Base-by-base conservation (phyloP, 805 yeast species). In the Cyberlindnera sargentensis region DNA sequence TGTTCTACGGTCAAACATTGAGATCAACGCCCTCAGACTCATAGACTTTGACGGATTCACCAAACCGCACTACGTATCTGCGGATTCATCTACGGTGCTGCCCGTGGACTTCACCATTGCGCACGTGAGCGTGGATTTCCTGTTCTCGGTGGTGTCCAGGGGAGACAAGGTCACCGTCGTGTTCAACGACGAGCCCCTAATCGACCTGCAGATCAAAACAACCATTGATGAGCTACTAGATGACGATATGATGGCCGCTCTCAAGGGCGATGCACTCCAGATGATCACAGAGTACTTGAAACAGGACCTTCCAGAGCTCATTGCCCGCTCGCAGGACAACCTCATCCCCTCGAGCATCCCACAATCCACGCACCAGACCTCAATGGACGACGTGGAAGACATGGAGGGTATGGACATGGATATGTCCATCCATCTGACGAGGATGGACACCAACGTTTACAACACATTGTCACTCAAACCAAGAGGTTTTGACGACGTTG, bases 141-240 rank as follows among this genome's bases (percentile, higher is more conserved):
- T 48, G 0, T 30, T 58, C 36, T 55, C 57, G 0, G 50, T 55
- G 5, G 60, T 58, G 1, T 37, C 44, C 39, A 51, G 51, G 37
- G 46, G 48, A 7, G 45, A 46, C 8, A 49, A 46, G 11, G 35
- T 58, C 34, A 53, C 55, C 3, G 46, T 57, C 24, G 57, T 58
- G 11, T 58, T 58, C 37, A 52, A 51, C 34, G 55, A 54, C 15
- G 60, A 54, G 6, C 60, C 61, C 1, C 29, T 42, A 10, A 39
- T 58, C 5, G 55, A 54, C n/a, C 40, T 58, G 35, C 43, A 53
- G 20, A 39, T 58, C 31, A 39, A 47, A 36, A 58, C 59, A 4
- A 47, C 60, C 0, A 50, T 58, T 11, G 62, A 58, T 44, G 59
- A 56, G 36, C 39, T 58, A 7, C 26, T 57, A 36, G 61, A 58